Evolutionary conservation across 345 rosid genomes (phyloP), one percentile per base, ranked within the genome.

Genomic region (Acer saccharum): DNA sequence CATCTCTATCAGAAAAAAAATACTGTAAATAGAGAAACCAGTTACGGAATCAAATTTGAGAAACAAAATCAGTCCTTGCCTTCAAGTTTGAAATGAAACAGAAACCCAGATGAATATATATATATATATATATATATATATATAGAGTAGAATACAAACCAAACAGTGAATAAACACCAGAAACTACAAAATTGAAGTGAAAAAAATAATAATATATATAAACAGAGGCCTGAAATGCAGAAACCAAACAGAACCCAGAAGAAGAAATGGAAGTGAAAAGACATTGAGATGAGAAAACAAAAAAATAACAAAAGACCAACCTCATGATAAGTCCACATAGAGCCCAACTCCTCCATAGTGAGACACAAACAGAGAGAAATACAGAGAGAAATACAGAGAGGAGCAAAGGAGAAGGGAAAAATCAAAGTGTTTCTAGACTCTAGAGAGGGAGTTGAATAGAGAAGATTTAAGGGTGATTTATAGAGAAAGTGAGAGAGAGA

Each of bases 311-410:
- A 46, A 52, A 76, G 66, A 85, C 95, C 10, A 77, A 95, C 98
- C 98, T 94, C 97, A 80, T 85, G 89, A 70, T 82, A 89, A 83
- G 74, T 81, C 97, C 97, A 91, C 62, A 91, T 16, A 71, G 85
- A 90, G 79, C 90, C 87, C 83, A 93, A 74, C 0, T 92, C 93
- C 69, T 93, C 99, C 99, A 96, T 92, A 35, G 72, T 67, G 44
- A 70, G 50, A 9, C 11, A 27, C n/a, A 48, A 7, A 20, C 21
- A 57, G 8, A 43, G 41, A 11, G 69, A 78, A 73, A 57, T 46
- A 52, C 58, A 16, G 8, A 4, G 32, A 65, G 14, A 46, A 46
- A 67, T 23, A 23, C 25, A 23, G 25, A 23, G 25, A 23, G 25
- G 23, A 66, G 10, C 8, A 32, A n/a, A 20, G 17, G 11, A 32